phyloP scores from a whole-genome alignment of 139 green algal genomes.

The Edaphochlamys debaryana region DNA sequence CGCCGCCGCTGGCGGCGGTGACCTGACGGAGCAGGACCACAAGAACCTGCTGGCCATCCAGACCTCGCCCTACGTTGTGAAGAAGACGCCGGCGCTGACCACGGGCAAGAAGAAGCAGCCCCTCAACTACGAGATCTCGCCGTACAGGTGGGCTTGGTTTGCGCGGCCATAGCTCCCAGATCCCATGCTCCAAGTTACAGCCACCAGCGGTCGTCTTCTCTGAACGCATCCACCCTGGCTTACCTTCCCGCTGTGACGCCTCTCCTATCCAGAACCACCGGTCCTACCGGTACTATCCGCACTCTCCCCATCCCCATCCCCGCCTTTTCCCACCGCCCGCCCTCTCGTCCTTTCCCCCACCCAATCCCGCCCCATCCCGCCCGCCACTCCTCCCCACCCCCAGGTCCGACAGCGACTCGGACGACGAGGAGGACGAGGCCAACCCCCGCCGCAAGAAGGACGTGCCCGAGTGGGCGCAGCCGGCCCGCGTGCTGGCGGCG shows the following conservation, averaged over 20 bases:
- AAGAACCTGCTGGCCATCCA: constrained; percentile 56
- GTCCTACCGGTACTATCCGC: too few species aligned
- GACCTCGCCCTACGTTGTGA: constrained; percentile 63
- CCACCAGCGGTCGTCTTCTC: too few species aligned
- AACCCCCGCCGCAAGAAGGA: constrained; percentile 62
- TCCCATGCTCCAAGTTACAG: too few species aligned
- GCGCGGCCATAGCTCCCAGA: too few species aligned
- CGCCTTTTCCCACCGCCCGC: too few species aligned
- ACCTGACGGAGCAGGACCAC: constrained; percentile 48
- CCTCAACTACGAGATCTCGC: constrained; percentile 81
- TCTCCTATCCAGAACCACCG: too few species aligned
- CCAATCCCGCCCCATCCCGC: too few species aligned
- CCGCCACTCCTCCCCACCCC: too few species aligned
- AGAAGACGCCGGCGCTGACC: constrained; percentile 48
- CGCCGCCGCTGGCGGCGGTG: neutral
- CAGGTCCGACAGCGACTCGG: constrained; percentile 50
- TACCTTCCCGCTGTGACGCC: too few species aligned
- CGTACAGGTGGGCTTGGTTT: constrained; percentile 69
- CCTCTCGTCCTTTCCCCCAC: too few species aligned
- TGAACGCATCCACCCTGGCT: too few species aligned
- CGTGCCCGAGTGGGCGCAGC: constrained; percentile 77
- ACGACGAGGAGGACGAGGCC: constrained; percentile 60
- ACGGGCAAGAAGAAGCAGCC: constrained; percentile 9
- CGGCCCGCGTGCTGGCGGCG: constrained; percentile 51
- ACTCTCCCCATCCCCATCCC: too few species aligned